Base-by-base conservation (phyloP, 2,329 filamentous ascomycete species). In the Aureobasidium sp. region DNA sequence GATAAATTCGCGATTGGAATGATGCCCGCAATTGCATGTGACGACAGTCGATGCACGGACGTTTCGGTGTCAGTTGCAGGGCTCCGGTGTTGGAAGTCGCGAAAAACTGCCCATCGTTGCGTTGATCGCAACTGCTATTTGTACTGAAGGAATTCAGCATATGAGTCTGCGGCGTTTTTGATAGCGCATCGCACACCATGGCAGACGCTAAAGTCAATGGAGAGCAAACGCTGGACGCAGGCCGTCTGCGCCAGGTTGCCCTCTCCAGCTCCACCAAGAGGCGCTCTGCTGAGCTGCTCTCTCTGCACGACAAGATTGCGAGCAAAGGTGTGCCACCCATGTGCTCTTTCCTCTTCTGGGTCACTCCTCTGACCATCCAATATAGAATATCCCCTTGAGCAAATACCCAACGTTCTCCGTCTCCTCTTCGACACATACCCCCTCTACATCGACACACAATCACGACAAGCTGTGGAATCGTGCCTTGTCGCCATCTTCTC, bases 371-470 rank as follows among this genome's bases (percentile, higher is more conserved):
- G 46, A 47, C 53, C 15, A n/a, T 10, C 10, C 40, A 19, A 57
- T 19, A 7, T 38, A 64, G 64, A 61, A 29, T 35, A 60, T 35
- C 47, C 61, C 57, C 42, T 57, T 29, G 54, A 67, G 37, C 66
- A 70, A 43, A 31, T 68, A 50, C 61, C 68, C 53, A 61, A 65
- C 31, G 61, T 72, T 51, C 77, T 95, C 64, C 81, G 84, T 63
- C 78, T 91, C 35, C 83, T 99, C 33, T 93, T 97, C 76, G 84
- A 85, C 71, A 96, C 92, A 55, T 91, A 96, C 70, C 84, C 89
- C 63, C 84, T 88, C 67, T 99, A 97, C 74, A 78, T 85, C 74
- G 94, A 99, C 75, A 85, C 92, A 68, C 78, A 84, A 65, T 97
- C 94, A 46, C 84, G 94, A 67, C 82, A 85, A 67, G 90, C 90